These are phyloP conservation scores for Akanthomyces dipterigenus DNA, from an alignment of 2,329 filamentous ascomycete genomes.

Conservation along the genomic window DNA sequence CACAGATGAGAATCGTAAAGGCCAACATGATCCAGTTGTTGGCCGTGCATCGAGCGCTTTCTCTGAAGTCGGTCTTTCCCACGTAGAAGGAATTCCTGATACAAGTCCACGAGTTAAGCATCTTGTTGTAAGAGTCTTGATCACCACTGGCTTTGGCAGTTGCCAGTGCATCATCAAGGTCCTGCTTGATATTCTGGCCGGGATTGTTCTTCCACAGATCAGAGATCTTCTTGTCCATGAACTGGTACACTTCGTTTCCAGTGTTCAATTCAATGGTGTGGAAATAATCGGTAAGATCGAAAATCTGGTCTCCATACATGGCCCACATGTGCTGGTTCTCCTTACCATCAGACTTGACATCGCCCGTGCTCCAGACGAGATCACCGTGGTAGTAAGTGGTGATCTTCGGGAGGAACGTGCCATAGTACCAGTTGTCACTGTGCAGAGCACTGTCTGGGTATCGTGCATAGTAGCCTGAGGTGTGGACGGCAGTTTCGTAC, in stretches of 20 bases:
- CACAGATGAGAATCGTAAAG: constrained; percentile 77
- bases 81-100: constrained; percentile 77
- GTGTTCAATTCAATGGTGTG: constrained; percentile 59
- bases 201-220: constrained; percentile 66
- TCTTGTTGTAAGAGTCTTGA: constrained; percentile 39
- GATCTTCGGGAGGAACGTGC: constrained; percentile 70
- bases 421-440: constrained; percentile 68
- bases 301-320: constrained; percentile 67
- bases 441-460: constrained; percentile 52
- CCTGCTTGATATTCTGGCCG: constrained; percentile 67
- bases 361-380: constrained; percentile 60
- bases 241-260: constrained; percentile 53
- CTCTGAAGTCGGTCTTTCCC: constrained; percentile 79
- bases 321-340: constrained; percentile 70
- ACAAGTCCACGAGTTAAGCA: constrained; percentile 67
- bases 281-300: constrained; percentile 90
- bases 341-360: constrained; percentile 58
- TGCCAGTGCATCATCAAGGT: constrained; percentile 51
- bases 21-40: constrained; percentile 87
- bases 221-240: constrained; percentile 63
- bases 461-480: constrained; percentile 55
- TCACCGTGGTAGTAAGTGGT: constrained; percentile 82
- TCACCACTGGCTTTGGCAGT: constrained; percentile 42
- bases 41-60: constrained; percentile 67
- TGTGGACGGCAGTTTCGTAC: constrained; percentile 55